A percentile compares a stretch with the other conserved stretches of the same genome.
These are phyloP conservation scores for Pseudogymnoascus sp. DNA, from an alignment of 2,329 filamentous ascomycete species.

Conservation along the genomic window DNA sequence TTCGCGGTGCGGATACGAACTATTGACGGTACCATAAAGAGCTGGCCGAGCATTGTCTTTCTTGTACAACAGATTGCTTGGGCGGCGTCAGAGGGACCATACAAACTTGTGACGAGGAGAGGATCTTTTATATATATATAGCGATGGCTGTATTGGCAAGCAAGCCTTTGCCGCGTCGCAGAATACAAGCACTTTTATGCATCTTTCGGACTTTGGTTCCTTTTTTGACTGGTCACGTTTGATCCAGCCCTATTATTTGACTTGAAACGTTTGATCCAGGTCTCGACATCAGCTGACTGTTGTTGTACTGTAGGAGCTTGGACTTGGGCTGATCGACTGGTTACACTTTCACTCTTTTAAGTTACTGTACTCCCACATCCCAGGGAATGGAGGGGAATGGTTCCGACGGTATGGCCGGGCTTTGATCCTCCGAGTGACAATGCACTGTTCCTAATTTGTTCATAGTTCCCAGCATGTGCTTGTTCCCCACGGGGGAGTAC, in stretches of 20 bases:
- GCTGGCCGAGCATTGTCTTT: conserved; percentile 43
- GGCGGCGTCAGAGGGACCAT: conserved; percentile 77
- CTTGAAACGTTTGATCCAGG: background rate
- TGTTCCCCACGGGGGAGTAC: background rate
- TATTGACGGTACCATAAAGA: conserved; percentile 44
- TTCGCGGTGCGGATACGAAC: conserved; percentile 47
- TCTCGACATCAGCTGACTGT: background rate
- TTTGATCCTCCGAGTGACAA: background rate
- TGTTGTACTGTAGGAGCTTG: background rate
- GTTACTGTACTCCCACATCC: background rate
- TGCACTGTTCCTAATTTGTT: background rate
- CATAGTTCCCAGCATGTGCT: background rate
- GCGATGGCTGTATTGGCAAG: background rate
- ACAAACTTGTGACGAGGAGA: conserved; percentile 32
- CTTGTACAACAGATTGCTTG: conserved; percentile 47
- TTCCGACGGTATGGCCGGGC: background rate
- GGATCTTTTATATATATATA: background rate
- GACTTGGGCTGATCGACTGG: background rate
- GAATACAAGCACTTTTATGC: background rate
- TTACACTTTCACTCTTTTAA: background rate
- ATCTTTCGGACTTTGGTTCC: background rate
- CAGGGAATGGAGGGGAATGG: background rate
- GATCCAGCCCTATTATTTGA: background rate
- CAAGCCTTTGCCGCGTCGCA: background rate
- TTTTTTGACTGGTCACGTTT: background rate